These are phyloP conservation scores for Acanthamoeba divionensis DNA, from an alignment of 208 protist species.

Conservation along the genomic window DNA sequence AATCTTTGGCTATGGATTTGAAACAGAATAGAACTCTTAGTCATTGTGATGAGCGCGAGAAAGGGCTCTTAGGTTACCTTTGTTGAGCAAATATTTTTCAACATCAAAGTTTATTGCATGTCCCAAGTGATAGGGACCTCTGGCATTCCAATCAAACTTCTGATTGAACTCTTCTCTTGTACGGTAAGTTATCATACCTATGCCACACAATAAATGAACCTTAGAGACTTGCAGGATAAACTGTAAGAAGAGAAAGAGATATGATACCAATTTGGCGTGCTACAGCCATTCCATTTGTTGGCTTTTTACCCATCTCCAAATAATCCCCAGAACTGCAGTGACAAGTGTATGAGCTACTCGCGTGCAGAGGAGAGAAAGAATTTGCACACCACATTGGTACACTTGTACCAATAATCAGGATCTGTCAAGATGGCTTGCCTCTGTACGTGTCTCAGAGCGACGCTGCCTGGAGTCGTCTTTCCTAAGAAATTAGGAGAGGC, in stretches of 20 bases:
- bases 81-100: not conserved
- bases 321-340: not conserved
- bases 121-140: not conserved
- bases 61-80: not conserved
- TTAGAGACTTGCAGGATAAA: no score
- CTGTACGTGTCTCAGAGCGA: constrained; percentile 8
- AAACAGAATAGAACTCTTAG: not conserved
- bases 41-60: not conserved
- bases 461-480: constrained; percentile 17
- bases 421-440: constrained; percentile 1
- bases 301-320: not conserved
- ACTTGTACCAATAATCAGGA: constrained; percentile 6
- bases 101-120: constrained; percentile 44
- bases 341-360: no score
- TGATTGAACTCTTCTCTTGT: constrained; percentile 45
- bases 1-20: not conserved
- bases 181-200: constrained; percentile 45
- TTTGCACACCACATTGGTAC: no score
- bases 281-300: constrained; percentile 27
- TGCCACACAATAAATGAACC: no score
- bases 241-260: not conserved
- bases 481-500: not conserved
- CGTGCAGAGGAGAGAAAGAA: not conserved
- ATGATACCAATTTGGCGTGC: constrained; percentile 3
- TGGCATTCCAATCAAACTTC: not conserved